Base-by-base conservation (phyloP, 495 filamentous ascomycete genomes). In the Trypethelium eluteriae region DNA sequence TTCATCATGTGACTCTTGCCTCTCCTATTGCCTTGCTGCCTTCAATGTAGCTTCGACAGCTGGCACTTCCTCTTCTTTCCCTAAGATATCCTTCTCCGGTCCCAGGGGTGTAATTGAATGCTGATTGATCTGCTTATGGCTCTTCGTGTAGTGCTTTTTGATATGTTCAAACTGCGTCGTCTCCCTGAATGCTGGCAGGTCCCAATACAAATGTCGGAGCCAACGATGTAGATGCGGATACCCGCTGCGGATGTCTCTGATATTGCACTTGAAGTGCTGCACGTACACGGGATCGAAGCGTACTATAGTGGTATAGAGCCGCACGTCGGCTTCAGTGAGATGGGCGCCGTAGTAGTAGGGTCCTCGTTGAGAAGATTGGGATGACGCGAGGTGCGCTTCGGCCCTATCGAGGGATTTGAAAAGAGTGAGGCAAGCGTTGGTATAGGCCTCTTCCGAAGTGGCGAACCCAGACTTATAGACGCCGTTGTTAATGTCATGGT, bases 211-310 rank as follows among this genome's bases (percentile, higher is more conserved):
- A 32, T 78, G 74, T 6, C 88, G 77, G 66, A 91, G 68, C 89
- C 89, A 91, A 18, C 63, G 59, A 63, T 91, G 87, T 56, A 91
- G 77, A 64, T 79, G 76, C 36, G 88, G 89, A 71, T 86, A 93
- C 5, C 90, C 91, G 34, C 83, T 85, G 2, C 92, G 78, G 66
- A 96, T 95, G 77, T 91, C 90, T 7, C 86, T 81, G 47, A 96
- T 75, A 74, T 96, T 96, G 74, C 89, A 92, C 80, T 96, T 96
- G 81, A 96, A 96, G 76, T 95, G 90, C 81, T 94, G 91, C 3
- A 95, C 91, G 71, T 96, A 96, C 49, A 94, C 90, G 12, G 85
- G 81, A 71, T 96, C 92, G 77, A 96, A 96, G 39, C 92, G 84
- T 65, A 93, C 78, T 61, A 96, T 87, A 4, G 92, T 96, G 2